Evolutionary conservation across 2,329 filamentous ascomycete genomes (phyloP), one percentile per base, ranked within the genome.

Genomic region (Aspergillus sp.): DNA sequence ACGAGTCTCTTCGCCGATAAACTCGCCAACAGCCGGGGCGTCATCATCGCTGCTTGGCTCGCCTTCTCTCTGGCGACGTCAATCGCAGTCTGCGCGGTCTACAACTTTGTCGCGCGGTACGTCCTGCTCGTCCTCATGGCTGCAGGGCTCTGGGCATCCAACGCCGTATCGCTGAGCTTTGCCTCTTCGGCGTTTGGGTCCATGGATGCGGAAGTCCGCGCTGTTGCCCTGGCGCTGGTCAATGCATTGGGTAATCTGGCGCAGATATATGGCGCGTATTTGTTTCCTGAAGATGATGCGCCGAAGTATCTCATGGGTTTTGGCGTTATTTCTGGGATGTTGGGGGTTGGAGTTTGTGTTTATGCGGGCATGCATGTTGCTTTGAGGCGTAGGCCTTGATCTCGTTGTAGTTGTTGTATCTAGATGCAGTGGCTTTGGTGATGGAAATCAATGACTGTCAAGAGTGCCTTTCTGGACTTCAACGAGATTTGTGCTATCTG

Each of bases 51-150:
- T n/a, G n/a, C 12, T 5, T 54, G 51, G 30, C 32, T 39, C 11
- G 32, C 51, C n/a, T 24, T 54, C 41, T 44, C 41, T 3, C n/a
- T 53, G 41, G 15, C 47, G 0, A 26, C 32, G 1, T 54, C 51
- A 0, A 39, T 54, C 18, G 38, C 47, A 15, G 51, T 45, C 30
- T 45, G 42, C 20, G 20, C 43, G 9, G 41, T 45, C 4, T 38
- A 47, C 26, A 36, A 54, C 15, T 47, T 38, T 20, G 41, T 43
- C 2, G 34, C 43, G 0, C 30, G 51, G 1, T 54, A 54, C 8
- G 43, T 45, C 30, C 45, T 55, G n/a, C 53, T 55, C n/a, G 36
- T 48, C 6, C 39, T 48, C 18, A 48, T 55, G 51, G 51, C 51
- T 4, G 51, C 53, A 11, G 53, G 53, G 3, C 36, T 55, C 1